Conservation (phyloP, 805 yeast species). For the Zygosaccharomyces bailii region DNA sequence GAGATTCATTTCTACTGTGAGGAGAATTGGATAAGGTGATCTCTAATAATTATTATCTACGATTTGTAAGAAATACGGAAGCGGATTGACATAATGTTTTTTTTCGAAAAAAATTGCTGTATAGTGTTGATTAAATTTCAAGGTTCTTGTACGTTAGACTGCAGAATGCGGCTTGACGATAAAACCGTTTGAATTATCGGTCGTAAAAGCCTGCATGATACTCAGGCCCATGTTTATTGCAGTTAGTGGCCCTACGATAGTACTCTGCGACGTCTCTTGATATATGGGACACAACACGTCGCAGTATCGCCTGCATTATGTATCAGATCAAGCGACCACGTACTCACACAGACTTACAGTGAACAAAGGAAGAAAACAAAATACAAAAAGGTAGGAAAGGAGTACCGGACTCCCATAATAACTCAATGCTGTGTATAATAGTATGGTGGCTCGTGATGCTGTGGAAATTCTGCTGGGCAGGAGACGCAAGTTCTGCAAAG, state of each 20-base stretch:
- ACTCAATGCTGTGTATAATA: constrained; percentile 1
- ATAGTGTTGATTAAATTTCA: not conserved
- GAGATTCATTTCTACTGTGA: no score
- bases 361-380: not conserved
- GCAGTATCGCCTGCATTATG: not conserved
- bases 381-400: not conserved
- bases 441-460: not conserved
- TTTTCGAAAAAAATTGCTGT: not conserved
- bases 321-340: not conserved
- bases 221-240: not conserved
- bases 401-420: not conserved
- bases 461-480: not conserved
- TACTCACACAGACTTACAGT: not conserved
- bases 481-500: not conserved
- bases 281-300: not conserved
- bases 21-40: no score
- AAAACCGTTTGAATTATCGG: not conserved
- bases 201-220: not conserved
- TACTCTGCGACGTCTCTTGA: not conserved
- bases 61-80: not conserved
- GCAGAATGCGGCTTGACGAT: not conserved
- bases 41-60: no score
- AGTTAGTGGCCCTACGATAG: not conserved
- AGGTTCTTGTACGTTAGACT: not conserved
- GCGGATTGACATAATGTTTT: not conserved